Conservation (phyloP, 208 protist genomes). For the Leishmania mexicana region DNA sequence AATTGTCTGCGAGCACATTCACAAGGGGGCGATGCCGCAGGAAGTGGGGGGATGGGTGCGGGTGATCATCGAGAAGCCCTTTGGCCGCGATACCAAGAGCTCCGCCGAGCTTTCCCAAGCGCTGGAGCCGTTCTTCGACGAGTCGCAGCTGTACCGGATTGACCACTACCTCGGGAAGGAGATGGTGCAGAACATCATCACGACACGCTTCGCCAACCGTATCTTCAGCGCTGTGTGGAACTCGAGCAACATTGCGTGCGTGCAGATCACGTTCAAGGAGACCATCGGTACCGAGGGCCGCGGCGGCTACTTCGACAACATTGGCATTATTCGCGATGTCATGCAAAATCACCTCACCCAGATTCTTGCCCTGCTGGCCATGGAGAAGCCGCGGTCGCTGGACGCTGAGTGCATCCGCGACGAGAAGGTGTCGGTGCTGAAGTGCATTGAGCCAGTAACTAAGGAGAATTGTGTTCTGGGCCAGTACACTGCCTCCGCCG, state of each 20-base stretch:
- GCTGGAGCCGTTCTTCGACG: conserved; percentile 81
- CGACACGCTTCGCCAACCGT: conserved; percentile 92
- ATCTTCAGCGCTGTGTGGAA: conserved; percentile 93
- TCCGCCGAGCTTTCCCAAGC: conserved; percentile 74
- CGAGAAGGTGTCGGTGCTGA: conserved; percentile 91
- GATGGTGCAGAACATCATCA: conserved; percentile 95
- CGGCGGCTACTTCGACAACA: conserved; percentile 93
- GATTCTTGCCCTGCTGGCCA: conserved; percentile 91
- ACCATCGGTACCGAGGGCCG: conserved; percentile 92
- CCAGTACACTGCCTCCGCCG: conserved; percentile 88
- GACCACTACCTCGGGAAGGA: conserved; percentile 96
- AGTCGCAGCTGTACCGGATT: conserved; percentile 93
- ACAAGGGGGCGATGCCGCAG: conserved; percentile 56
- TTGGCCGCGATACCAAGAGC: conserved; percentile 85
- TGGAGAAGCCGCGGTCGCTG: conserved; percentile 91
- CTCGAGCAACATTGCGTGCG: conserved; percentile 80
- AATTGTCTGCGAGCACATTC: conserved; percentile 54
- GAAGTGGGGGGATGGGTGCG: conserved; percentile 67
- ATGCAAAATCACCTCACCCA: conserved; percentile 96
- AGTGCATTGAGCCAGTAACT: conserved; percentile 61
- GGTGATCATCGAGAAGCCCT: conserved; percentile 95
- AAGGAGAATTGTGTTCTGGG: conserved; percentile 89
- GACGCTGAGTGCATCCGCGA: conserved; percentile 87
- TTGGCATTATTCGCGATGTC: conserved; percentile 95
- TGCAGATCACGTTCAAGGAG: conserved; percentile 95